Base-by-base conservation (phyloP, 2,329 filamentous ascomycete species). In the Epichloe hybrida region DNA sequence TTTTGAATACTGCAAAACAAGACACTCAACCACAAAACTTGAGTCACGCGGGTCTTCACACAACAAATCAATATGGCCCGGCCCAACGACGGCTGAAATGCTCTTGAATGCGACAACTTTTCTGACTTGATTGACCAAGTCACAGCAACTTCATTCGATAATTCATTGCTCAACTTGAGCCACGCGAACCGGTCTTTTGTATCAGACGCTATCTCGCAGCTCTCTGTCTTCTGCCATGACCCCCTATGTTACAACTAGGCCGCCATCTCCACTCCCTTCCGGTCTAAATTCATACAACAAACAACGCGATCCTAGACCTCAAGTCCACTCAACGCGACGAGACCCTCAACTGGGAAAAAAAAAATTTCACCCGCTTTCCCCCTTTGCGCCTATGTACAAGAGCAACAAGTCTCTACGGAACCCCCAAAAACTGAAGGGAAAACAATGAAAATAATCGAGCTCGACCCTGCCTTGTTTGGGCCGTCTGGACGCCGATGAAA, bases 181-280 rank as follows among this genome's bases (percentile, higher is more conserved):
- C 5, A 4, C 20, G n/a, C 21, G 5, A 17, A 17, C 13, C 44
- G 13, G 15, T 27, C 34, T 38, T 50, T 39, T 53, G 49, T 23
- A 12, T 36, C 48, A 48, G 46, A 45, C 42, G 13, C 20, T 6
- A 21, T 8, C 35, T 49, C 46, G 40, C 37, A 27, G 35, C 37
- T 37, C 37, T 37, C 46, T 52, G 44, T 20, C 38, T 41, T 36
- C 5, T 13, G 8, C 20, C n/a, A 13, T 31, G 38, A 41, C n/a
- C 31, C 20, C 36, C 15, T 52, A 52, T 52, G 31, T 42, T 50
- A 50, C 51, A 52, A n/a, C 41, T 31, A 52, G 36, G 41, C 38
- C 36, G 37, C n/a, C 41, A 27, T 38, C 21, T 31, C 37, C 20
- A 15, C 9, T 42, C 39, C 37, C 45, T 35, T 37, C 17, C 7